Percentiles rank a stretch among this genome's conserved stretches.
phyloP scores from a whole-genome alignment of 176 grass and related monocot species.

The Carex myosuroides region DNA sequence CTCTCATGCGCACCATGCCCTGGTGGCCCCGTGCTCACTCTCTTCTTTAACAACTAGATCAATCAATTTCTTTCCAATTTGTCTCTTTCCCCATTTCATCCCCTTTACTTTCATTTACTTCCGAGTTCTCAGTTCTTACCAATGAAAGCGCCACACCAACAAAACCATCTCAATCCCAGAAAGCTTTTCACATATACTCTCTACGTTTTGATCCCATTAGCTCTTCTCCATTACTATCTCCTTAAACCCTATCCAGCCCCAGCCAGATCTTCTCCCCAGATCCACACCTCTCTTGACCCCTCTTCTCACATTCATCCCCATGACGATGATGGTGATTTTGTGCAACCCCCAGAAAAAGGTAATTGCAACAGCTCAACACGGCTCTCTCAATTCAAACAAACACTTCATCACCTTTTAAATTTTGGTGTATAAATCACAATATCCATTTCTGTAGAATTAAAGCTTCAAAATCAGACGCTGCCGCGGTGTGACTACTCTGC shows the following conservation, averaged over 20 bases:
- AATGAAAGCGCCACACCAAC: constrained; percentile 2
- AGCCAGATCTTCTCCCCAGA: background rate
- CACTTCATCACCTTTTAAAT: too few relatives aligned
- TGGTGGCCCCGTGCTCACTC: background rate
- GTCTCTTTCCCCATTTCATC: background rate
- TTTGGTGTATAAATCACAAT: too few relatives aligned
- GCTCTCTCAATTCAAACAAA: too few relatives aligned
- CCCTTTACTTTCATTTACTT: background rate
- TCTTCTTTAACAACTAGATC: background rate
- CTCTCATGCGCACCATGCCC: background rate
- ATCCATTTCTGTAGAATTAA: background rate
- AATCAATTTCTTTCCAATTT: background rate
- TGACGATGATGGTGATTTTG: background rate
- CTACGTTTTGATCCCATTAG: constrained; percentile 47
- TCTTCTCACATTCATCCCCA: background rate
- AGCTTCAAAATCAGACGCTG: background rate
- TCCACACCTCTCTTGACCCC: background rate
- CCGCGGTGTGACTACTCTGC: constrained; percentile 53
- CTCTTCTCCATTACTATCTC: constrained; percentile 56
- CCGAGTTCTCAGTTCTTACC: background rate
- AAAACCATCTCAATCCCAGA: constrained; percentile 19
- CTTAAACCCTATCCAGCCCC: constrained; percentile 24
- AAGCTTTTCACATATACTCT: constrained; percentile 39
- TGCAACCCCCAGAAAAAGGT: background rate
- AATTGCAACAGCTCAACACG: background rate